Evolutionary conservation across 805 yeast genomes (phyloP), one percentile per base, ranked within the genome.

Genomic region (Kazachstania bromeliacearum): DNA sequence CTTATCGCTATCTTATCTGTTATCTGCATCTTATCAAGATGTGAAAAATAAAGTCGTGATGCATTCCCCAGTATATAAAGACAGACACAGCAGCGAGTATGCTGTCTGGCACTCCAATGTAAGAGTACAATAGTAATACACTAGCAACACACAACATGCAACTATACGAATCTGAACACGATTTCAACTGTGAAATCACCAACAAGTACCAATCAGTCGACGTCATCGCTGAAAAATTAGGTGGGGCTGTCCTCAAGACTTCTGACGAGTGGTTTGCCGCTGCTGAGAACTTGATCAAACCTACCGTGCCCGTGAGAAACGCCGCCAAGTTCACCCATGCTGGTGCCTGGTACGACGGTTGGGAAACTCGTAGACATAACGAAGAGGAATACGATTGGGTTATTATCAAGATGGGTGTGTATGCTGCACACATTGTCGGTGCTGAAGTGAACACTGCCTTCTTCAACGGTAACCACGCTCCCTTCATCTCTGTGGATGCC

Each of bases 331-430:
- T 85, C 59, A 75, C 79, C 2, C 81, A 73, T 41, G 73, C 88
- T 3, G 97, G 97, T 35, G 95, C 95, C 4, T 89, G 96, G 96
- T 89, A 85, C 56, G 98, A 89, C 48, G 98, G 98, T 16, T 89
- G 97, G 97, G 97, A 89, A 61, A 89, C 97, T 9, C 71, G 96
- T 57, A 73, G 98, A 62, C 98, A 89, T 67, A 89, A 89, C 59
- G 63, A 75, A 1, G 83, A 68, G 37, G 85, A 75, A 37, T 81
- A 82, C 28, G 98, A 89, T 55, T 89, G 92, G 85, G 96, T 84
- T 14, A 66, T 84, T 20, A 62, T 88, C 57, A 72, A 75, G 55
- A 67, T 85, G 57, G 97, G 97, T 14, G 96, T 88, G 15, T 69
- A 81, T 20, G 49, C 55, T 10, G 96, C 96, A 1, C 68, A 68